Evolutionary conservation across 2,329 filamentous ascomycete species (phyloP), one percentile per base, ranked within the genome.

Genomic region (Hypoxylon sp.): DNA sequence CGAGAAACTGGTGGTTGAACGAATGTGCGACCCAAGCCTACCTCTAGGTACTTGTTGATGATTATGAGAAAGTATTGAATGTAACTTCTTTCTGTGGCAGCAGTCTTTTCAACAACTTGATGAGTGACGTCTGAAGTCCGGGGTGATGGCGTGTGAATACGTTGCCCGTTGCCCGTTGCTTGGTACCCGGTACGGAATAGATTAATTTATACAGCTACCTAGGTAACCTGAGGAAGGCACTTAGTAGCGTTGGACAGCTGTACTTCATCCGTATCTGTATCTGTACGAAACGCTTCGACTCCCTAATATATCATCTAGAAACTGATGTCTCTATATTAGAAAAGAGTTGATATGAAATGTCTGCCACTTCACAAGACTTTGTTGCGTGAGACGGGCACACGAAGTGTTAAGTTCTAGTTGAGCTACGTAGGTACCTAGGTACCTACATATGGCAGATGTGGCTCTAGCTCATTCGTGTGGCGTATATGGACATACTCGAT

Each of bases 211-310:
- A 41, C 52, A 54, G 28, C 28, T 46, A 19, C 22, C 10, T 24
- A 34, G 41, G n/a, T 4, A 15, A 19, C 22, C 10, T 24, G 43
- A 46, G n/a, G 10, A 15, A 17, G 22, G 20, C 56, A 24, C 22
- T 34, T 10, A 7, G 22, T 6, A 52, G 43, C 24, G 43, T 24
- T 46, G 34, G 37, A 34, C 10, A 28, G 17, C 30, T 34, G 13
- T 15, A 37, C 28, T 13, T 63, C 47, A 61, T 60, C 44, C 46
- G 26, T 15, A 11, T 61, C 54, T 2, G 26, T 15, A 11, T 61
- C 54, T 2, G 30, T 17, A 49, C 19, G 41, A 58, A 49, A 53
- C 22, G 6, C 6, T 19, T 41, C 4, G 4, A 19, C 8, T 10
- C 26, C 32, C 20, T 34, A 19, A 6, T 15, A 49, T 24, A 47